These are phyloP conservation scores for Miscanthus lutarioriparius DNA, from an alignment of 176 grass and related monocot genomes.

Conservation along the genomic window DNA sequence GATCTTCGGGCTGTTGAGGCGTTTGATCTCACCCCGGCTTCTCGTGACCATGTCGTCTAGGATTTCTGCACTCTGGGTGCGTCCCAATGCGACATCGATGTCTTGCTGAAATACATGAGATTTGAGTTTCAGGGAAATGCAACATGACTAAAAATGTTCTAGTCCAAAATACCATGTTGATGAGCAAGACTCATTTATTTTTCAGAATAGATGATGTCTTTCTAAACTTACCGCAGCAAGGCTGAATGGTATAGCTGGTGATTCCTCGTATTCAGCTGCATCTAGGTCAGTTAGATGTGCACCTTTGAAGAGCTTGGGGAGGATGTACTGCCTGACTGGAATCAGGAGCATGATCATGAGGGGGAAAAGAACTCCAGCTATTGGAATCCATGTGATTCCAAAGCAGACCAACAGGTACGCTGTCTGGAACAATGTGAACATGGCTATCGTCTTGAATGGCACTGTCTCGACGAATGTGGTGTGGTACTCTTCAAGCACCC, in stretches of 20 bases:
- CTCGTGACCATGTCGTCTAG: conserved; percentile 87
- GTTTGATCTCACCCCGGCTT: conserved; percentile 94
- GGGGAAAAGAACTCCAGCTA: conserved; percentile 96
- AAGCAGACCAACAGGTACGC: conserved; percentile 82
- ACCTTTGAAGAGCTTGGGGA: conserved; percentile 98
- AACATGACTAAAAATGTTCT: background rate
- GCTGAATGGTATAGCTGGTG: conserved; percentile 78
- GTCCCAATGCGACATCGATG: conserved; percentile 46
- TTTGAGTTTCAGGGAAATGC: conserved; percentile 8
- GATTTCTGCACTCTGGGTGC: conserved; percentile 65
- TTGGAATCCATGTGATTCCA: conserved; percentile 98
- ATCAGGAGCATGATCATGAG: conserved; percentile 98
- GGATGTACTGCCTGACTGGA: conserved; percentile 90
- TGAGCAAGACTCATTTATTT: background rate
- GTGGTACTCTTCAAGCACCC: conserved; percentile 93
- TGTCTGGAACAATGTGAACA: conserved; percentile 94
- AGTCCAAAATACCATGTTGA: background rate
- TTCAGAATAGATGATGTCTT: conserved; percentile 3
- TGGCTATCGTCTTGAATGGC: conserved; percentile 90
- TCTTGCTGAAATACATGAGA: conserved; percentile 52
- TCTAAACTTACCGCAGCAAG: conserved; percentile 53
- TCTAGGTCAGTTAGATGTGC: conserved; percentile 90
- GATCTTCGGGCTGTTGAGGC: conserved; percentile 84
- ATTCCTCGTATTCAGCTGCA: conserved; percentile 89
- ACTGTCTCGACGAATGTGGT: conserved; percentile 95